Percentiles rank a stretch among this genome's conserved stretches.
phyloP scores from a whole-genome alignment of 345 rosid species.

The Eucalyptus victrix region DNA sequence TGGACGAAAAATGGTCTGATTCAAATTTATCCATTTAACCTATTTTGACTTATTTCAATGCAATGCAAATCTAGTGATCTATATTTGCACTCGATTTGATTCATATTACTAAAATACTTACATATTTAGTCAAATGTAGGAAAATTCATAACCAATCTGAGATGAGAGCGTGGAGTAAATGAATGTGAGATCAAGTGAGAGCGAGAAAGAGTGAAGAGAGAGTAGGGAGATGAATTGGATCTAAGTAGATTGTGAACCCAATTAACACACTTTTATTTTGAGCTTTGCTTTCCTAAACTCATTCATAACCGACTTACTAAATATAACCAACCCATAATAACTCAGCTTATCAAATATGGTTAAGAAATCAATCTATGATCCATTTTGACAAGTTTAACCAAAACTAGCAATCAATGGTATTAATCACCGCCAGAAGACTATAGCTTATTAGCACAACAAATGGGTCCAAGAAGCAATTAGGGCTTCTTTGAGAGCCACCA shows the following conservation, averaged over 20 bases:
- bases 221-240: background rate
- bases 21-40: too few species aligned
- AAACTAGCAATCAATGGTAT: background rate
- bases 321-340: too few species aligned
- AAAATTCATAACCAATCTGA: too few species aligned
- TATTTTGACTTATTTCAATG: background rate
- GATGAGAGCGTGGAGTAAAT: background rate
- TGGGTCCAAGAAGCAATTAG: background rate
- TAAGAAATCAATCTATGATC: background rate
- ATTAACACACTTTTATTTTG: too few species aligned
- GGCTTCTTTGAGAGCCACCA: background rate
- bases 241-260: background rate
- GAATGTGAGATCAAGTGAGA: background rate
- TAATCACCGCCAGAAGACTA: background rate
- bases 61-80: background rate
- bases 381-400: background rate
- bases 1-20: rapidly evolving
- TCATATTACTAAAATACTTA: background rate
- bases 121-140: too few species aligned
- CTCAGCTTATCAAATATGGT: background rate
- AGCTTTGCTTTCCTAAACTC: background rate
- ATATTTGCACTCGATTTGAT: rapidly evolving
- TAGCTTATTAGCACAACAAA: background rate
- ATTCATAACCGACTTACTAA: background rate
- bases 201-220: background rate